These are phyloP conservation scores for Cydonia oblonga DNA, from an alignment of 331 rosid genomes.

Conservation along the genomic window DNA sequence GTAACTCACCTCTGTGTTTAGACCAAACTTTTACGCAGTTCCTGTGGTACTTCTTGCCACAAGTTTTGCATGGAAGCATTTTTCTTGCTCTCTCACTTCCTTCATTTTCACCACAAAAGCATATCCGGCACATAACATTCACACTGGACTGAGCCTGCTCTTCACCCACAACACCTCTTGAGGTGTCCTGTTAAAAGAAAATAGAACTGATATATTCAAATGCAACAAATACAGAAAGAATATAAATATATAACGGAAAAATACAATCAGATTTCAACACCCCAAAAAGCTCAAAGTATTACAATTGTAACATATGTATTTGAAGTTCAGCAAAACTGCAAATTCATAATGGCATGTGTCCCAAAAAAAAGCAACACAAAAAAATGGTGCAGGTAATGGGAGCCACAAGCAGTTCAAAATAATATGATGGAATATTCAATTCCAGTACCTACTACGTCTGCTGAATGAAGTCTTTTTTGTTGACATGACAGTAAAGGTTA, in stretches of 20 bases:
- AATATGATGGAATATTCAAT: background rate
- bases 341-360: background rate
- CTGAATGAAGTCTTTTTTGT: background rate
- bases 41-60: conserved; percentile 91
- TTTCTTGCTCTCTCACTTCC: conserved; percentile 78
- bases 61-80: conserved; percentile 94
- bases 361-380: background rate
- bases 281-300: background rate
- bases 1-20: conserved; percentile 66
- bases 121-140: conserved; percentile 85
- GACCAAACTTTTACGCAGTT: conserved; percentile 91
- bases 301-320: background rate
- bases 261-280: background rate
- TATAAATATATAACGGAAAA: background rate
- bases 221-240: background rate
- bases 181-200: conserved; percentile 40
- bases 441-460: background rate
- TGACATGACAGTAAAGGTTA: background rate
- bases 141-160: conserved; percentile 60
- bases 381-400: background rate
- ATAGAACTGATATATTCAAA: background rate
- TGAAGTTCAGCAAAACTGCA: background rate
- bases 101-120: conserved; percentile 80
- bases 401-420: background rate
- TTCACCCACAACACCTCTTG: conserved; percentile 48